Conservation (phyloP, 805 yeast genomes). For the Candida lessepsii region DNA sequence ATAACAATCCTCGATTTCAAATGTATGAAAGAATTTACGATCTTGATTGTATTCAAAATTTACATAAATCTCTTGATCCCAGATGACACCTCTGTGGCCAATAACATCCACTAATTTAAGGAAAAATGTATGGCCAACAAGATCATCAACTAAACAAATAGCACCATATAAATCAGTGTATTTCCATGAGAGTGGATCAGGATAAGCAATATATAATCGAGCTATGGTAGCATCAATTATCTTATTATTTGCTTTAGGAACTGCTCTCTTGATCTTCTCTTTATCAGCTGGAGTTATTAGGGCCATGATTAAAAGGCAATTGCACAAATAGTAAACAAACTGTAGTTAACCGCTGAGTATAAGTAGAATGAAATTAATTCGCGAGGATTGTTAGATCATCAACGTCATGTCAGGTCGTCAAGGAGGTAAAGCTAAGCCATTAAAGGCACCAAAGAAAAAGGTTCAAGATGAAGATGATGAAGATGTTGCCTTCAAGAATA, state of each 20-base stretch:
- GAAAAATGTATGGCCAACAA: constrained; percentile 92
- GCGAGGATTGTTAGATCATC: background rate
- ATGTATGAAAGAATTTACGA: constrained; percentile 89
- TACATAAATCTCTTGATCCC: constrained; percentile 96
- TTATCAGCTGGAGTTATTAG: constrained; percentile 57
- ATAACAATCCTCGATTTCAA: constrained; percentile 86
- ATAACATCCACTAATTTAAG: constrained; percentile 82
- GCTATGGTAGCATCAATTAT: constrained; percentile 90
- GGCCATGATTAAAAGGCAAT: constrained; percentile 26
- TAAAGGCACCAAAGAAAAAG: constrained; percentile 82
- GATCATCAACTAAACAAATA: constrained; percentile 79
- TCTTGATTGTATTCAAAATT: constrained; percentile 91
- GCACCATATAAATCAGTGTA: constrained; percentile 92
- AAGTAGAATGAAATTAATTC: too few relatives aligned
- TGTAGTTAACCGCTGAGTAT: too few relatives aligned
- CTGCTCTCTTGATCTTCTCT: constrained; percentile 82
- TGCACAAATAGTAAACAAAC: background rate
- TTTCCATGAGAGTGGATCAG: constrained; percentile 76
- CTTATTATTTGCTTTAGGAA: constrained; percentile 86
- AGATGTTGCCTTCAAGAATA: constrained; percentile 85
- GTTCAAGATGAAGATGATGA: constrained; percentile 79
- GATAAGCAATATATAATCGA: constrained; percentile 84
- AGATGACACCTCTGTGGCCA: constrained; percentile 82
- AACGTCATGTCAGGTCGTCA: constrained; percentile 85
- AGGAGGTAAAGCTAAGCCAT: constrained; percentile 95